Conservation (phyloP, 495 filamentous ascomycete species). For the Aspergillus hancockii region DNA sequence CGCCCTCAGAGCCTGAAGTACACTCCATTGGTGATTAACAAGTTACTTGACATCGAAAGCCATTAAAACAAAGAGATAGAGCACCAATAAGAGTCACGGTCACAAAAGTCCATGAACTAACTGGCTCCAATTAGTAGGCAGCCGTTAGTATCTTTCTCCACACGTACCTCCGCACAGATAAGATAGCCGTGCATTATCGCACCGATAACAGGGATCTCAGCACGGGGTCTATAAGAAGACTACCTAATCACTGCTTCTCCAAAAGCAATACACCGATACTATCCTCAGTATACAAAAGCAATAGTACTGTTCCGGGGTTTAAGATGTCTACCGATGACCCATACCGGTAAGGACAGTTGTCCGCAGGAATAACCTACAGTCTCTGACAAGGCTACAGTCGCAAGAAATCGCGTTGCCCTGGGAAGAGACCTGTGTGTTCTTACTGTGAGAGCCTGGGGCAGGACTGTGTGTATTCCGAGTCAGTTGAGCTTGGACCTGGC, state of each 20-base stretch:
- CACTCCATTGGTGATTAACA: too few species aligned
- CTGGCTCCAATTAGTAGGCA: neutral
- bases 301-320: too few species aligned
- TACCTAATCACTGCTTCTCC: neutral
- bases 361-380: neutral
- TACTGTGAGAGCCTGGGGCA: slow-evolving; percentile 43
- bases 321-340: slow-evolving; percentile 21
- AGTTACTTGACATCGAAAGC: too few species aligned
- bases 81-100: too few species aligned
- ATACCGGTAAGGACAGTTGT: slow-evolving; percentile 35
- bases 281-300: too few species aligned
- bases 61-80: too few species aligned
- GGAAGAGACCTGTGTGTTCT: slow-evolving; percentile 44
- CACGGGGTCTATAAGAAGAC: neutral
- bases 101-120: neutral
- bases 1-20: too few species aligned
- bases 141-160: neutral
- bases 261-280: too few species aligned
- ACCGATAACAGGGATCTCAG: neutral
- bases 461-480: slow-evolving; percentile 35
- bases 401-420: slow-evolving; percentile 46
- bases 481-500: slow-evolving; percentile 14
- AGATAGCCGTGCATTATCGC: neutral
- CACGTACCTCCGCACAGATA: neutral
- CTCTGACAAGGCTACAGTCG: slow-evolving; percentile 24